phyloP scores from a whole-genome alignment of 2,329 filamentous ascomycete species.

The Aureobasidium sp. region DNA sequence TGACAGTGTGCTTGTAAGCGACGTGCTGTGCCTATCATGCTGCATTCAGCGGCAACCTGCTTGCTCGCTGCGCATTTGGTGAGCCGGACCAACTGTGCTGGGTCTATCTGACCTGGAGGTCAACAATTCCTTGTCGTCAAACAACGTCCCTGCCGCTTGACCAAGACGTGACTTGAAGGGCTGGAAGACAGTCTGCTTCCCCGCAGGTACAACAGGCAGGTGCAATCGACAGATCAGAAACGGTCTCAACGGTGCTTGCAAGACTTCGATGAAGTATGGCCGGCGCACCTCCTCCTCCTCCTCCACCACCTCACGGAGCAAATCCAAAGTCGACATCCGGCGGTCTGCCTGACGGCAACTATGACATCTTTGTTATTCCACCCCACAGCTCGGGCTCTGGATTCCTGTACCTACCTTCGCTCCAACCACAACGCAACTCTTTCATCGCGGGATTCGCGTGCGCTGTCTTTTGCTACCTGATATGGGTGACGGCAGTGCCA shows the following conservation, averaged over 20 bases:
- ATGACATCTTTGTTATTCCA: conserved; percentile 95
- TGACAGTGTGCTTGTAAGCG: conserved; percentile 1
- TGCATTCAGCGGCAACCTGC: neutral
- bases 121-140: neutral
- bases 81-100: neutral
- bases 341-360: conserved; percentile 78
- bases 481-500: conserved; percentile 68
- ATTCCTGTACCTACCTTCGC: conserved; percentile 87
- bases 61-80: neutral
- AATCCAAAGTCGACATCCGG: conserved; percentile 58
- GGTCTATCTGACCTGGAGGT: neutral
- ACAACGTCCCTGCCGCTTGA: neutral
- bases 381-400: conserved; percentile 82
- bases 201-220: neutral
- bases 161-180: neutral
- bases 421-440: conserved; percentile 79
- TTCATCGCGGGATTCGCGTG: conserved; percentile 80
- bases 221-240: neutral
- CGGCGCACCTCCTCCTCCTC: conserved; percentile 52
- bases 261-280: neutral
- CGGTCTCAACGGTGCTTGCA: neutral
- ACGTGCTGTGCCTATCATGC: neutral
- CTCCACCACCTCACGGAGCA: conserved; percentile 77
- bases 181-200: neutral
- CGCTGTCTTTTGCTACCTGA: conserved; percentile 61